A percentile compares a stretch with the other conserved stretches of the same genome.
These are phyloP conservation scores for Coniella vitis DNA, from an alignment of 2,329 filamentous ascomycete species.

Conservation along the genomic window DNA sequence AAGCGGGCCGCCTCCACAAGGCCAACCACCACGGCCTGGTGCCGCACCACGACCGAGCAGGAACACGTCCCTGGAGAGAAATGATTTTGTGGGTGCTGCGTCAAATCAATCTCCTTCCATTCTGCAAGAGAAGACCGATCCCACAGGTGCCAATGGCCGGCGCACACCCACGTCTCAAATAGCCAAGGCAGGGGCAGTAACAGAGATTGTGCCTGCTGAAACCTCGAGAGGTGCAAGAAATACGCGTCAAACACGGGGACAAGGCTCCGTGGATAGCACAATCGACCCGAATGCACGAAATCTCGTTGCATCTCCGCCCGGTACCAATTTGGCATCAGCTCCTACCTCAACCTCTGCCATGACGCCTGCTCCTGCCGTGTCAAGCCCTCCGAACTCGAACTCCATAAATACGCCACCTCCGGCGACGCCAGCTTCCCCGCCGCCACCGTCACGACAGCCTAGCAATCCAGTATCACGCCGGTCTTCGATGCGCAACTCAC, in stretches of 20 bases:
- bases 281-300: conserved; percentile 48
- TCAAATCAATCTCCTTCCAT: conserved; percentile 35
- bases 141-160: conserved; percentile 50
- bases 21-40: conserved; percentile 45
- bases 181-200: conserved; percentile 26
- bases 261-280: conserved; percentile 62
- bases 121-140: conserved; percentile 43
- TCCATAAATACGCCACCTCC: conserved; percentile 14
- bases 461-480: conserved; percentile 54
- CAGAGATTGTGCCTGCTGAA: conserved; percentile 22
- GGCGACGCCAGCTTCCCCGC: conserved; percentile 48
- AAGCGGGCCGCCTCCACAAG: conserved; percentile 47
- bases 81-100: conserved; percentile 22
- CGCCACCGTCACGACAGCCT: conserved; percentile 48
- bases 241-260: conserved; percentile 48
- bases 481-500: conserved; percentile 54
- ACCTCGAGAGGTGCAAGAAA: conserved; percentile 36
- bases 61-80: conserved; percentile 44
- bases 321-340: conserved; percentile 1
- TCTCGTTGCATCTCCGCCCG: conserved; percentile 17
- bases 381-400: conserved; percentile 28
- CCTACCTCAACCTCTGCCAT: conserved; percentile 1
- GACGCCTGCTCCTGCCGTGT: background rate
- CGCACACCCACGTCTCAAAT: conserved; percentile 54
- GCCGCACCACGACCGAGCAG: conserved; percentile 35